These are phyloP conservation scores for Allium cepa DNA, from an alignment of 106 monocot genomes.

Conservation along the genomic window DNA sequence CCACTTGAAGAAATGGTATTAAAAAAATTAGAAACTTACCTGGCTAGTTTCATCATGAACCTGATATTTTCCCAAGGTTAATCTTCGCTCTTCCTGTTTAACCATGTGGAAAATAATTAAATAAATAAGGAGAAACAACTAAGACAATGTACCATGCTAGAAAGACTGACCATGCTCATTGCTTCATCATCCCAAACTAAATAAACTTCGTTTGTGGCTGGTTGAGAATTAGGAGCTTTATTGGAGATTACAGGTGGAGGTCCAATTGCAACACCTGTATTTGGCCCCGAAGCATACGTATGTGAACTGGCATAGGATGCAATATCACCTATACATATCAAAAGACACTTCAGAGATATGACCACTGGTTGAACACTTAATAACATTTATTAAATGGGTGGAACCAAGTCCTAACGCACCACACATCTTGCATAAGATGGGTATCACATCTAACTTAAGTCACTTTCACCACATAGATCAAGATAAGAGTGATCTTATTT, in stretches of 20 bases:
- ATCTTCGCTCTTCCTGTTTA: slow-evolving; percentile 87
- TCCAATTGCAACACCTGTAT: slow-evolving; percentile 72
- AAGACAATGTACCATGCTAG: background rate
- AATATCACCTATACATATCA: slow-evolving; percentile 19
- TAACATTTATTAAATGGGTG: no score
- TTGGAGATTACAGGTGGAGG: slow-evolving; percentile 92
- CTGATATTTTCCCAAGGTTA: slow-evolving; percentile 86
- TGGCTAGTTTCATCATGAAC: slow-evolving; percentile 99
- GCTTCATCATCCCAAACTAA: slow-evolving; percentile 99
- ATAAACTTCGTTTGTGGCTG: slow-evolving; percentile 79
- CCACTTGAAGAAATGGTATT: slow-evolving; percentile 20
- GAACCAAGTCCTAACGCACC: no score
- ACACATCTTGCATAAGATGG: no score
- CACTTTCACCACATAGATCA: no score
- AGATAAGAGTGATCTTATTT: no score
- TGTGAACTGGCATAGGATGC: slow-evolving; percentile 33
- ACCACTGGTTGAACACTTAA: no score
- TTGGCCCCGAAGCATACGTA: slow-evolving; percentile 87
- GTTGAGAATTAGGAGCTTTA: slow-evolving; percentile 50
- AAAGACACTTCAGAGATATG: background rate
- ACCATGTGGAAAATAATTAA: background rate
- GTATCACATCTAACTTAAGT: no score
- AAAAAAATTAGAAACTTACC: slow-evolving; percentile 62
- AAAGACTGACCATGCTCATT: slow-evolving; percentile 80
- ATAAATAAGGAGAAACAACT: background rate